phyloP scores from a whole-genome alignment of 257 asterid species.

The Echites panduratus region DNA sequence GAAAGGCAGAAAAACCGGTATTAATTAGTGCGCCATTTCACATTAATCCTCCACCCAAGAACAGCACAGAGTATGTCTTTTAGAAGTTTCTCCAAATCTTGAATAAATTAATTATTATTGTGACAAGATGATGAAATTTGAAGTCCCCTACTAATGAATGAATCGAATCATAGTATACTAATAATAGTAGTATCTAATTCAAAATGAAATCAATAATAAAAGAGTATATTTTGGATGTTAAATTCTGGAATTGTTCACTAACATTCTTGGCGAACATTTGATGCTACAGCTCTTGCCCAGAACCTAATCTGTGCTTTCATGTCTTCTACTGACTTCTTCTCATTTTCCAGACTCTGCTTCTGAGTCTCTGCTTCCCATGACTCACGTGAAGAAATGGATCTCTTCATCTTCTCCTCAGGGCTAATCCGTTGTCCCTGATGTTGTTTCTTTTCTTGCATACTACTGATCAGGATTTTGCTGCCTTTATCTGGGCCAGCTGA shows the following conservation, averaged over 20 bases:
- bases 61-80: not conserved
- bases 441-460: conserved; percentile 21
- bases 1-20: not conserved
- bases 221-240: not conserved
- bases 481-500: conserved; percentile 1
- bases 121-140: not conserved
- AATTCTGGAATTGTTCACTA: conserved; percentile 3
- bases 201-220: not conserved
- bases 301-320: conserved; percentile 83
- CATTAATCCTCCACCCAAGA: not conserved
- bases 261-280: conserved; percentile 78
- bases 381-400: conserved; percentile 20
- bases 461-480: conserved; percentile 8
- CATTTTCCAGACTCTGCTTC: conserved; percentile 24
- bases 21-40: not conserved
- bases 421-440: conserved; percentile 12
- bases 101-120: not conserved
- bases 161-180: not conserved
- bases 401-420: conserved; percentile 19
- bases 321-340: conserved; percentile 49
- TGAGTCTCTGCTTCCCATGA: conserved; percentile 26
- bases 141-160: not conserved
- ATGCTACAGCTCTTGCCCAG: conserved; percentile 96
- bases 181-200: not conserved
- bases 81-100: not conserved